phyloP scores from a whole-genome alignment of 2,329 filamentous ascomycete species.

The Hypoxylon sp. region DNA sequence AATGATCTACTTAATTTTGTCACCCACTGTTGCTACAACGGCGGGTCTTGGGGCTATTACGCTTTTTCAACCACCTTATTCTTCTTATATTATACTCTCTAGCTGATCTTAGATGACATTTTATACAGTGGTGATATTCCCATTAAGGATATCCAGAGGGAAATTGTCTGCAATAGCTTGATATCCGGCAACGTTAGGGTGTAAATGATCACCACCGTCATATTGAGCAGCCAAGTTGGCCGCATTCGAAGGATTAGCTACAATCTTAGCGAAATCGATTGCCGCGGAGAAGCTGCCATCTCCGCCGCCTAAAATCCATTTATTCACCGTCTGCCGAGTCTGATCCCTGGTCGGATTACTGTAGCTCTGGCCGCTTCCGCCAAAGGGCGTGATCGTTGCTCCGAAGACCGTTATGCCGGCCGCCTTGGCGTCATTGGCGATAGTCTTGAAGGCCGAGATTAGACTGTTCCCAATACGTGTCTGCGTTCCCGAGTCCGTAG shows the following conservation, averaged over 20 bases:
- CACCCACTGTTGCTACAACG: neutral
- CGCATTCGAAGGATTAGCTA: conserved; percentile 65
- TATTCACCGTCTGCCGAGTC: conserved; percentile 71
- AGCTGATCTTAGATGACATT: neutral
- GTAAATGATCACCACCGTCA: conserved; percentile 75
- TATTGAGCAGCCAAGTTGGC: conserved; percentile 66
- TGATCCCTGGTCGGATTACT: conserved; percentile 67
- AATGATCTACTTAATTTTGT: neutral
- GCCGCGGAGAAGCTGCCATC: conserved; percentile 70
- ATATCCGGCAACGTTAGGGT: conserved; percentile 73
- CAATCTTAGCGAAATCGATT: conserved; percentile 72
- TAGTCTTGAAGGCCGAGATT: conserved; percentile 71
- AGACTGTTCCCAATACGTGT: conserved; percentile 64
- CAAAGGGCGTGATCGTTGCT: conserved; percentile 77
- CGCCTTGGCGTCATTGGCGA: conserved; percentile 67
- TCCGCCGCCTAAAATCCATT: conserved; percentile 68
- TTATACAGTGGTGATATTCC: conserved; percentile 29
- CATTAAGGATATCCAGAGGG: conserved; percentile 66
- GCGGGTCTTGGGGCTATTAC: neutral
- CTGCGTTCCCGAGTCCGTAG: conserved; percentile 63
- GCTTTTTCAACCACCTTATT: neutral
- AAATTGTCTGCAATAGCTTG: conserved; percentile 71
- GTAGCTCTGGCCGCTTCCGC: conserved; percentile 67
- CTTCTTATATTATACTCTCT: neutral
- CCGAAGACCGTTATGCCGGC: conserved; percentile 71